Conservation (phyloP, 2,329 filamentous ascomycete species). For the Magnaporthiopsis incrustans region DNA sequence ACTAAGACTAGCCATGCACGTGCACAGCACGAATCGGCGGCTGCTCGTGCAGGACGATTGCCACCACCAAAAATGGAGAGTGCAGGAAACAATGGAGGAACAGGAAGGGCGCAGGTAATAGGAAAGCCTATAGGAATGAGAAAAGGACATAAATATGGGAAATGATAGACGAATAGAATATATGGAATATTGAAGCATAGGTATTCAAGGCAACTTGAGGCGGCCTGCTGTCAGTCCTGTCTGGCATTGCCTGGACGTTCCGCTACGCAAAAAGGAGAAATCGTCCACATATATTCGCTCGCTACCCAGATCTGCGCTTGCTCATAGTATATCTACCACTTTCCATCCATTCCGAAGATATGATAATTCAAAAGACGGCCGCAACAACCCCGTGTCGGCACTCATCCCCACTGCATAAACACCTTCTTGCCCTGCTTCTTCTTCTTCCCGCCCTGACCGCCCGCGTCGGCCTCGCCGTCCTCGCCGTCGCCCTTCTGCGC, state of each 20-base stretch:
- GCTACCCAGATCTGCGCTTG: not conserved
- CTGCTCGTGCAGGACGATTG: no score
- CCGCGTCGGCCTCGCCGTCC: constrained; percentile 18
- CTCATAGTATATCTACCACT: not conserved
- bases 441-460: constrained; percentile 43
- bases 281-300: not conserved
- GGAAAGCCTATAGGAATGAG: no score
- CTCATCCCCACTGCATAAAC: constrained; percentile 52
- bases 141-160: no score
- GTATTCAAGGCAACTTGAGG: no score
- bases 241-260: no score
- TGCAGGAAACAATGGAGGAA: no score
- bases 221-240: no score
- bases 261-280: not conserved
- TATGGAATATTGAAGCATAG: no score
- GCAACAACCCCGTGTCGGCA: not conserved
- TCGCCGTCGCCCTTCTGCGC: constrained; percentile 11
- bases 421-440: constrained; percentile 55
- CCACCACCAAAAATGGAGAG: no score
- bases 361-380: not conserved
- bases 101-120: no score
- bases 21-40: not conserved
- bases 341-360: not conserved
- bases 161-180: no score
- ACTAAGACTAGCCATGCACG: no score